Evolutionary conservation across 768 basidiomycete genomes (phyloP), one percentile per base, ranked within the genome.

Genomic region (Tephrocybe sp.): DNA sequence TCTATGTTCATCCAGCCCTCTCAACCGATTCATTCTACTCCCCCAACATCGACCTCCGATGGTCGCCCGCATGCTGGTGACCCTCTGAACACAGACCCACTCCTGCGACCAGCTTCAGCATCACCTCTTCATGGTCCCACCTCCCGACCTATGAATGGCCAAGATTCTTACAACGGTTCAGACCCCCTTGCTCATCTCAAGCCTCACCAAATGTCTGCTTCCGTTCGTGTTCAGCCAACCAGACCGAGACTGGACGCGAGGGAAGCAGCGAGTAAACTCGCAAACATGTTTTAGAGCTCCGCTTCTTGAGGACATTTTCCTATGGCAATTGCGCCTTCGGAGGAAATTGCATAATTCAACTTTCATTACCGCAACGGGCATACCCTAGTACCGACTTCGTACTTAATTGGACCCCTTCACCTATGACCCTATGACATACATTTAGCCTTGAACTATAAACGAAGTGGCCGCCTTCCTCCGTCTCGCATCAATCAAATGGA

Each of bases 261-360:
- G 61, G 86, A 91, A 62, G 90, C 90, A 12, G 92, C 90, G 17
- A 90, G 90, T 65, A 94, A 93, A 66, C 77, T 94, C 50, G 92
- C 91, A 6, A 95, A 93, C 63, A 88, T 90, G 86, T 90, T 91
- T 64, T 91, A 71, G 65, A 24, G 9, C 12, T 33, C 15, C n/a
- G 14, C 17, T 28, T 17, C 17, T 2, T 7, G 28, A 12, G 4
- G 0, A 17, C 25, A 24, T 26, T 24, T 48, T 39, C 11, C 28
- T 30, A 30, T 30, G 28, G 5, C 28, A 30, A 30, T 30, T 30
- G 5, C 28, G n/a, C 28, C 28, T 30, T 3, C 39, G 26, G 25
- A 38, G 42, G n/a, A 2, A 21, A 25, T 9, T 24, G 9, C 8
- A 24, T 34, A 33, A 18, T 21, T 37, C 4, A n/a, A 26, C 30